Evolutionary conservation across 139 green algal species (phyloP).

Genomic region (Astrephomene gubernaculifera): DNA sequence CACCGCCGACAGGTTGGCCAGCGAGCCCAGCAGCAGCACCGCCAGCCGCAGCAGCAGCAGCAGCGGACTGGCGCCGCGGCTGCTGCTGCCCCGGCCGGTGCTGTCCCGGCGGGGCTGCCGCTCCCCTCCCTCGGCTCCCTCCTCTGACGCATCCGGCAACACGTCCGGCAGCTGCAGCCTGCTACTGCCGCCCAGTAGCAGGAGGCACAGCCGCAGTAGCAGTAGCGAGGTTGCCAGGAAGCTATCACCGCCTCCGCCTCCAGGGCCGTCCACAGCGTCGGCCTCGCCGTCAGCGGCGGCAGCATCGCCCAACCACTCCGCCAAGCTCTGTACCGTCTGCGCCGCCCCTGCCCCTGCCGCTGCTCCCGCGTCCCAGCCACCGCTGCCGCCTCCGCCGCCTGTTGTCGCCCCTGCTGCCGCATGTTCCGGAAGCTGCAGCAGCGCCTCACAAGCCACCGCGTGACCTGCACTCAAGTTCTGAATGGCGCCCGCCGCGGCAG

Average conservation of each 20-base stretch:
- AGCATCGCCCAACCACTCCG: background rate
- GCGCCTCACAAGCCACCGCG: background rate
- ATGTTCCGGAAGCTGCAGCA: slow-evolving; percentile 7
- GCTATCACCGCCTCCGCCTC: background rate
- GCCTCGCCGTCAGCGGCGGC: background rate
- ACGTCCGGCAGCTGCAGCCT: slow-evolving; percentile 24
- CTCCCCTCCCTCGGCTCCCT: background rate
- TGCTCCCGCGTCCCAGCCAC: background rate
- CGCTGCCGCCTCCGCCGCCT: background rate
- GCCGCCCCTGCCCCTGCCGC: too few species aligned
- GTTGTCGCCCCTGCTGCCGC: background rate
- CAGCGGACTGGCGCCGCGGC: slow-evolving; percentile 1
- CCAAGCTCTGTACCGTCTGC: slow-evolving; percentile 15
- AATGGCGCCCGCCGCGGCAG: slow-evolving; percentile 22
- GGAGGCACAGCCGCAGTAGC: slow-evolving; percentile 28
- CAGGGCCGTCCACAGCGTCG: background rate
- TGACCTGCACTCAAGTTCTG: slow-evolving; percentile 18
- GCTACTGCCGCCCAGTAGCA: slow-evolving; percentile 2
- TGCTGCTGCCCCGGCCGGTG: background rate
- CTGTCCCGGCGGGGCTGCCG: background rate
- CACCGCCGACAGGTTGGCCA: background rate
- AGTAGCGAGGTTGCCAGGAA: slow-evolving; percentile 2
- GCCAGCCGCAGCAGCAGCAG: slow-evolving; percentile 27
- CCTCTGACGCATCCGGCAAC: background rate
- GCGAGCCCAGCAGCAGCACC: slow-evolving; percentile 20